Evolutionary conservation across 495 filamentous ascomycete species (phyloP).

Genomic region (Pyrenopolyporus hunteri): DNA sequence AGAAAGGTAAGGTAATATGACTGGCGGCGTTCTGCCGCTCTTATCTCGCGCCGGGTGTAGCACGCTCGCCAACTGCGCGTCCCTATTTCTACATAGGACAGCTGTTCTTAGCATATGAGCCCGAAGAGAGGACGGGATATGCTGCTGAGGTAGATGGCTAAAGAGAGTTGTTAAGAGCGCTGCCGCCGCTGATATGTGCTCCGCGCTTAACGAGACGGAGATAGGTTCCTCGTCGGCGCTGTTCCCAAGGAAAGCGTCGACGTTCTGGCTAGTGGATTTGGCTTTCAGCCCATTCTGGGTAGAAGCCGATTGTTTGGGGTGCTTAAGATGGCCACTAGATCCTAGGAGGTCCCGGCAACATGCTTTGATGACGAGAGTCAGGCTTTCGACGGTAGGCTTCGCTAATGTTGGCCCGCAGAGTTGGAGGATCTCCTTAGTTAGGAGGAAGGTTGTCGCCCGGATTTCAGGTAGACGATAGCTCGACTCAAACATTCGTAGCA

Average conservation of each 20-base stretch:
- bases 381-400: conserved; percentile 63
- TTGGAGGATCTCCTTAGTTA: conserved; percentile 62
- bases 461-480: conserved; percentile 63
- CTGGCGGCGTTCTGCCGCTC: conserved; percentile 63
- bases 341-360: conserved; percentile 70
- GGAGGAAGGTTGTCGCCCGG: conserved; percentile 63
- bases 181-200: conserved; percentile 54
- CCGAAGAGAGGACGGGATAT: conserved; percentile 67
- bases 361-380: conserved; percentile 61
- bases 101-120: conserved; percentile 78
- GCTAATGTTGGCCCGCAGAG: conserved; percentile 67
- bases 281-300: conserved; percentile 37
- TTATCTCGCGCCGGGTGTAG: conserved; percentile 71
- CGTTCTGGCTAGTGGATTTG: conserved; percentile 46
- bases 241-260: conserved; percentile 47
- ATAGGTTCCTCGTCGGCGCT: conserved; percentile 44
- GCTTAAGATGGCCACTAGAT: conserved; percentile 46
- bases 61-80: conserved; percentile 77
- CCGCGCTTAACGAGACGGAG: conserved; percentile 41
- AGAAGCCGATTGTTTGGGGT: conserved; percentile 34
- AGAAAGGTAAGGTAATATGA: conserved; percentile 78
- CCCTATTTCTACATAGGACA: conserved; percentile 67
- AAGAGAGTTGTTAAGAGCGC: conserved; percentile 67
- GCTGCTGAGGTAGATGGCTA: conserved; percentile 62
- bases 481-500: conserved; percentile 69